Conservation (phyloP, 441 rosid genomes). For the Populus trichocarpa region DNA sequence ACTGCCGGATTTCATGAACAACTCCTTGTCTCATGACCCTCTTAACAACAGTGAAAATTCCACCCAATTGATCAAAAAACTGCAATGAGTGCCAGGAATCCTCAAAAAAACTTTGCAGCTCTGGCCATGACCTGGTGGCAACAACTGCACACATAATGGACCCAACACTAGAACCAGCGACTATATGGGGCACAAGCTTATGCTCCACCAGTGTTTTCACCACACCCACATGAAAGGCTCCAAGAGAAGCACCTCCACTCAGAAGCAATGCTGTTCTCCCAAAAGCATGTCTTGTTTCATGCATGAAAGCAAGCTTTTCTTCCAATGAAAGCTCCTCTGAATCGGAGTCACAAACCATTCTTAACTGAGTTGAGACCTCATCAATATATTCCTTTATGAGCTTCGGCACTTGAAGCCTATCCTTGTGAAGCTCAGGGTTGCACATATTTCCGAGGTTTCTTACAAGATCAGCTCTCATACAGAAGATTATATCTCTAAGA, state of each 20-base stretch:
- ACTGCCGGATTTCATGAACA: conserved; percentile 79
- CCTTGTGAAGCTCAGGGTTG: conserved; percentile 93
- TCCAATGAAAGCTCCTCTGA: conserved; percentile 83
- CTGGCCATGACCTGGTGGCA: conserved; percentile 94
- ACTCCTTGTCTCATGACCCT: conserved; percentile 86
- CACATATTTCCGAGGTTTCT: conserved; percentile 98
- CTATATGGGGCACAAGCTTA: conserved; percentile 80
- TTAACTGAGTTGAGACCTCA: conserved; percentile 83
- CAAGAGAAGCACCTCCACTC: conserved; percentile 97
- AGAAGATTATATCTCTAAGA: conserved; percentile 83
- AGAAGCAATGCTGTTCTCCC: conserved; percentile 95
- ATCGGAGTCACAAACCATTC: conserved; percentile 79
- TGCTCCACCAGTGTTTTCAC: conserved; percentile 82
- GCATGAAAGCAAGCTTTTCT: conserved; percentile 91
- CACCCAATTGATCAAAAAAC: conserved; percentile 91
- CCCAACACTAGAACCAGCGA: conserved; percentile 95
- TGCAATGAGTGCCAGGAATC: conserved; percentile 70
- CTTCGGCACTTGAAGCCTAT: conserved; percentile 82
- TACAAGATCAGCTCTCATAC: conserved; percentile 92
- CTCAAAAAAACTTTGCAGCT: conserved; percentile 86
- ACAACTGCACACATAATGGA: conserved; percentile 78
- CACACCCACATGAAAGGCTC: conserved; percentile 87
- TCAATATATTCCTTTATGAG: conserved; percentile 89
- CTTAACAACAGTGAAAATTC: conserved; percentile 72
- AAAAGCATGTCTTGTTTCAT: conserved; percentile 91